phyloP scores from a whole-genome alignment of 805 yeast species.

The Kregervanrija pseudodelftensis region DNA sequence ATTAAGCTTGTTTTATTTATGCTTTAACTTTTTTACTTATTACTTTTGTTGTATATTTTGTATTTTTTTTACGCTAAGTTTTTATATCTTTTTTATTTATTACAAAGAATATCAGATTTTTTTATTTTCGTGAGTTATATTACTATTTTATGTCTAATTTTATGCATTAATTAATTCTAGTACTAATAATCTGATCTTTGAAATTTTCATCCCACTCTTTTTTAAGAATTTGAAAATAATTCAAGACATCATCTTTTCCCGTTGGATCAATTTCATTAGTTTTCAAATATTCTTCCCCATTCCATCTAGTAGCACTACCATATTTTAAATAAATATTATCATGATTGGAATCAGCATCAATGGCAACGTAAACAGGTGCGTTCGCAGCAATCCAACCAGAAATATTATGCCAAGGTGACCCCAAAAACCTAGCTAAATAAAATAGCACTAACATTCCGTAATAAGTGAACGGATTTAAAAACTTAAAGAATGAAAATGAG shows the following conservation, averaged over 20 bases:
- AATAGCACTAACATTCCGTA: constrained; percentile 83
- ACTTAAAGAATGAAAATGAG: constrained; percentile 70
- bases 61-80: not conserved
- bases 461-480: constrained; percentile 69
- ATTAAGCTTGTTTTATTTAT: not conserved
- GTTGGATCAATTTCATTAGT: constrained; percentile 49
- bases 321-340: constrained; percentile 43
- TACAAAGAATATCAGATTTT: not conserved
- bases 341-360: constrained; percentile 39
- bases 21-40: not conserved
- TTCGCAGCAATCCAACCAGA: constrained; percentile 86
- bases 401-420: constrained; percentile 86
- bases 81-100: not conserved
- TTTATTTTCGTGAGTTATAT: not conserved
- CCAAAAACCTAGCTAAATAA: constrained; percentile 72
- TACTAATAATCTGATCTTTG: constrained; percentile 54
- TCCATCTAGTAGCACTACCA: constrained; percentile 65
- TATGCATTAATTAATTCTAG: constrained; percentile 10
- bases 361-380: constrained; percentile 68
- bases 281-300: constrained; percentile 60
- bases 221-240: constrained; percentile 50
- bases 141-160: constrained; percentile 10
- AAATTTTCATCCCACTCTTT: constrained; percentile 70
- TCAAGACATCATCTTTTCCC: constrained; percentile 61
- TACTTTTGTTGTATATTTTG: not conserved